Base-by-base conservation (phyloP, 2,329 filamentous ascomycete genomes). In the Calonectria honghensis region DNA sequence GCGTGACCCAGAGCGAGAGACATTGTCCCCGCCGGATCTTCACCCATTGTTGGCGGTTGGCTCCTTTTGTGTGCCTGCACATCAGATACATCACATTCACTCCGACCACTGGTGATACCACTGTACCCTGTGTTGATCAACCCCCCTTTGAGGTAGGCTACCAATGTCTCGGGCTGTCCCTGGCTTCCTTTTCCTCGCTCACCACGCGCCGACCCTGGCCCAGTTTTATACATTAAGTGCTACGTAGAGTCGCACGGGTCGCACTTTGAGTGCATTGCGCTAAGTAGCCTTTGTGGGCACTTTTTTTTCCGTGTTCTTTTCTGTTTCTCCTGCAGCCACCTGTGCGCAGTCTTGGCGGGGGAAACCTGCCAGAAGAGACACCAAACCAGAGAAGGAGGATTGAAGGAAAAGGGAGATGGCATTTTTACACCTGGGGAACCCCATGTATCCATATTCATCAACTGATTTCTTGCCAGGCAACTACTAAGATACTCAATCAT, bases 21-120 rank as follows among this genome's bases (percentile, higher is more conserved):
- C 57, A 63, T 63, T 41, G 57, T 63, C n/a, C 57, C 57, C 57
- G 35, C 35, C 16, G 24, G 57, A 63, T 63, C 57, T 63, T 41
- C 57, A 37, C 35, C 57, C 57, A 27, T 63, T 20, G 57, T 63
- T 63, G n/a, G 35, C 24, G 16, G 37, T 14, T 63, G 24, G 37
- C 24, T 41, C 31, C n/a, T 27, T 24, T 41, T n/a, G 16, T 37
- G 24, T 29, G 24, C 35, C 20, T 24, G n/a, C 41, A 31, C 57
- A 63, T 39, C 35, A 13, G 37, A 29, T 63, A 41, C 57, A 63
- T 39, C 35, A 13, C n/a, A 61, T 63, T 18, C 9, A 11, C 57
- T 13, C 35, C 57, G 10, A 31, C 13, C 13, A 29, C 35, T 18
- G 6, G 35, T 29, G 18, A 7, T 29, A 29, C 37, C 7, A 16